phyloP scores from a whole-genome alignment of 2,329 filamentous ascomycete species.

The Fusarium floridanum region DNA sequence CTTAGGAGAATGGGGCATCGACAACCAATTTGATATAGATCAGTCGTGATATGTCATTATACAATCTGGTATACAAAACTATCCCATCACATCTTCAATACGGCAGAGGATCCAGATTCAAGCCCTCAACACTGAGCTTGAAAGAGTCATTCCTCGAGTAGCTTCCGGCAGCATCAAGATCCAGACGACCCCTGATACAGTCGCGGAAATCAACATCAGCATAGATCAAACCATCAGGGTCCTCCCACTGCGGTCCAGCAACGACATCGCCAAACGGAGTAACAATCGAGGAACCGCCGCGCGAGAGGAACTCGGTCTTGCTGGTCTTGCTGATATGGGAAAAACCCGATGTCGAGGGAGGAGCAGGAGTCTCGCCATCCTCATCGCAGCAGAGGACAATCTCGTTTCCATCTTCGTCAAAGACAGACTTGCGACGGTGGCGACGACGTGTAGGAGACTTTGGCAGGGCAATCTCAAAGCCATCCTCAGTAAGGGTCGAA shows the following conservation, averaged over 20 bases:
- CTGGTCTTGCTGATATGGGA: conserved; percentile 33
- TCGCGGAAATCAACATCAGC: conserved; percentile 89
- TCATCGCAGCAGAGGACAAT: conserved; percentile 60
- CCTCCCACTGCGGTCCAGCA: conserved; percentile 86
- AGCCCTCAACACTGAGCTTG: conserved; percentile 69
- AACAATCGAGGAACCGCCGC: conserved; percentile 87
- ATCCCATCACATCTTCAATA: conserved; percentile 53
- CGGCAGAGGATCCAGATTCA: conserved; percentile 70
- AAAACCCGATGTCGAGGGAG: conserved; percentile 14
- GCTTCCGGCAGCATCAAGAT: conserved; percentile 86
- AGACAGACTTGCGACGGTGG: conserved; percentile 56
- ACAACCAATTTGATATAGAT: neutral
- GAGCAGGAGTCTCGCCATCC: conserved; percentile 29
- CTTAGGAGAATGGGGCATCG: too few species aligned
- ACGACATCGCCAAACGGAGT: conserved; percentile 84
- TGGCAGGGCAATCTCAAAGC: conserved; percentile 61
- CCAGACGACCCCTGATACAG: conserved; percentile 83
- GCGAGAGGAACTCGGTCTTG: conserved; percentile 67
- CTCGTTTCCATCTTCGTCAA: conserved; percentile 68
- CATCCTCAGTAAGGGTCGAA: conserved; percentile 61
- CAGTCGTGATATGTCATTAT: conserved; percentile 20
- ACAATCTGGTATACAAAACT: conserved; percentile 29
- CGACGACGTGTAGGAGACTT: conserved; percentile 41
- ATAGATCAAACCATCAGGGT: conserved; percentile 74
- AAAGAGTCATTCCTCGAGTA: conserved; percentile 82